Percentiles rank a stretch among this genome's conserved stretches.
Evolutionary conservation across 345 rosid species (phyloP).

Genomic region (Bruguiera gymnorhiza): DNA sequence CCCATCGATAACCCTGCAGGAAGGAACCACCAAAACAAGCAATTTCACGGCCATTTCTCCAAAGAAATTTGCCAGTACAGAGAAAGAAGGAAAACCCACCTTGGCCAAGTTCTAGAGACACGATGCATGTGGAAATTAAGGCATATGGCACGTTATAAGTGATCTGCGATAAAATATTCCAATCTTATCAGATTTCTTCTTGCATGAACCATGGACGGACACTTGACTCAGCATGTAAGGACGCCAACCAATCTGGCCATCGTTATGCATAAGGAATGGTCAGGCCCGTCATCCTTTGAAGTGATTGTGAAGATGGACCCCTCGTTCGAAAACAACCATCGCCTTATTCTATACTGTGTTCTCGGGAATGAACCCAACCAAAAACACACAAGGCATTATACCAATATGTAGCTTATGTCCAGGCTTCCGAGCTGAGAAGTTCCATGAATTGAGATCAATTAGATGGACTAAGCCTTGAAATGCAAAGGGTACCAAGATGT

Average conservation of each 20-base stretch:
- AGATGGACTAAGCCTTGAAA: neutral
- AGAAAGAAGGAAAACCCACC: slow-evolving; percentile 41
- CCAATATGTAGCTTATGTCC: neutral
- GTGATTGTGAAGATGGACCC: slow-evolving; percentile 1
- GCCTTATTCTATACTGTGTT: too few relatives aligned
- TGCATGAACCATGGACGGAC: slow-evolving; percentile 1
- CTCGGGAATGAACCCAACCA: neutral
- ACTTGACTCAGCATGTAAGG: too few relatives aligned
- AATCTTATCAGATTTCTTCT: slow-evolving; percentile 22
- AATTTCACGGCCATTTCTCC: slow-evolving; percentile 17
- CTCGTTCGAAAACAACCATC: too few relatives aligned
- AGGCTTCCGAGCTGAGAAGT: slow-evolving; percentile 3
- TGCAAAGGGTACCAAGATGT: slow-evolving; percentile 1
- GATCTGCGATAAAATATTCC: slow-evolving; percentile 48
- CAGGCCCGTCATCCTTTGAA: neutral
- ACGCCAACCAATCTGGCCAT: neutral
- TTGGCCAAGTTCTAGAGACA: slow-evolving; percentile 92
- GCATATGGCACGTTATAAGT: slow-evolving; percentile 97
- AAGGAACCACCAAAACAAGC: slow-evolving; percentile 20
- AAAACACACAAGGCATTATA: neutral
- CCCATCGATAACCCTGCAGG: slow-evolving; percentile 91
- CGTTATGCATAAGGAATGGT: neutral
- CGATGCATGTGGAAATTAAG: slow-evolving; percentile 76
- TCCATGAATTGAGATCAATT: slow-evolving; percentile 7
- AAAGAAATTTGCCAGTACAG: slow-evolving; percentile 3